Conservation (phyloP, 2,329 filamentous ascomycete species). For the Stromatinia cepivora region DNA sequence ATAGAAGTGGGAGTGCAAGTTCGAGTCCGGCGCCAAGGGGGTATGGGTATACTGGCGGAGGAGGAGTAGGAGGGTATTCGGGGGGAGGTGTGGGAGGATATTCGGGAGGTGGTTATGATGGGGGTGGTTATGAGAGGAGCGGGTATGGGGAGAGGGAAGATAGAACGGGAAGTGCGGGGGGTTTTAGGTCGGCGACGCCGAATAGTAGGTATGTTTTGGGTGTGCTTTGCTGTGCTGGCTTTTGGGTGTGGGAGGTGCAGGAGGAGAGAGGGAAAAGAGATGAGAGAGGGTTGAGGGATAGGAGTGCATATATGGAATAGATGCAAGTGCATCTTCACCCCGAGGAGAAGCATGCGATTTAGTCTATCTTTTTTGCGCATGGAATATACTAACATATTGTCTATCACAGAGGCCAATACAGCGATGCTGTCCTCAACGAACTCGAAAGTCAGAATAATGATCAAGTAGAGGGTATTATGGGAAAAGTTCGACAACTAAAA, state of each 20-base stretch:
- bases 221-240: not conserved
- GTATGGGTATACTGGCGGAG: slow-evolving; percentile 53
- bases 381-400: not conserved
- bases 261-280: not conserved
- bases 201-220: slow-evolving; percentile 58
- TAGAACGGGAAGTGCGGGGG: slow-evolving; percentile 31
- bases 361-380: not conserved
- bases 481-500: slow-evolving; percentile 87
- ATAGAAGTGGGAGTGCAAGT: not conserved
- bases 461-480: slow-evolving; percentile 85
- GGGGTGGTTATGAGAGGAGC: slow-evolving; percentile 29
- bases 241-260: not conserved
- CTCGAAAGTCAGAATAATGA: slow-evolving; percentile 94
- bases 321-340: not conserved
- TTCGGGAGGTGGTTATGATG: slow-evolving; percentile 26
- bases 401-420: slow-evolving; percentile 76
- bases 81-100: slow-evolving; percentile 33
- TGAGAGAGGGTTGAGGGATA: not conserved
- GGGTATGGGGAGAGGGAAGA: slow-evolving; percentile 4
- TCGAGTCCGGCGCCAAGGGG: slow-evolving; percentile 40
- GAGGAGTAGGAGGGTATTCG: slow-evolving; percentile 36
- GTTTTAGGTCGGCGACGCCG: slow-evolving; percentile 69
- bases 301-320: slow-evolving; percentile 11
- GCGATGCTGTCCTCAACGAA: slow-evolving; percentile 85
- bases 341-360: not conserved